phyloP scores from a whole-genome alignment of 2,329 filamentous ascomycete genomes.

The Cercospora sesami region DNA sequence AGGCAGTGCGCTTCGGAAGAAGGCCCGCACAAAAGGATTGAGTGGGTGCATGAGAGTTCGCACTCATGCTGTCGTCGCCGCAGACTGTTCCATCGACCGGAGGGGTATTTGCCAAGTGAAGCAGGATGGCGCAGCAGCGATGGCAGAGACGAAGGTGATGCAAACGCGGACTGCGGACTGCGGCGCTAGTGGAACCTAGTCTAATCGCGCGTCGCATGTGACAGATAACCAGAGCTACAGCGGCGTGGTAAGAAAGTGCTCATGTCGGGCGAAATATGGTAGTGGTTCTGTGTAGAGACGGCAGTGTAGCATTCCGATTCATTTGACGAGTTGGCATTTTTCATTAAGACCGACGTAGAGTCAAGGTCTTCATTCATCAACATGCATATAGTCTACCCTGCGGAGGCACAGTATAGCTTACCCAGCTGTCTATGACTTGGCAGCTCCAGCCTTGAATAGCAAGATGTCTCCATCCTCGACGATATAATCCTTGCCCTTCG shows the following conservation, averaged over 20 bases:
- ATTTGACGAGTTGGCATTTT: neutral
- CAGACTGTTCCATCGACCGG: neutral
- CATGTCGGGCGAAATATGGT: neutral
- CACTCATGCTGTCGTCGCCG: constrained; percentile 13
- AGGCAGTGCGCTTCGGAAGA: constrained; percentile 93
- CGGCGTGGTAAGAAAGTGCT: neutral
- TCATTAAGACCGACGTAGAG: constrained; percentile 16
- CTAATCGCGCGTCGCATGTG: constrained; percentile 7
- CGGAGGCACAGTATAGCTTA: neutral
- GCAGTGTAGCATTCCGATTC: neutral
- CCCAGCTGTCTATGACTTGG: constrained; percentile 54
- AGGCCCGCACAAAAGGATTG: constrained; percentile 97
- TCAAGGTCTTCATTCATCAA: constrained; percentile 17
- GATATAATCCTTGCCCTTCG: constrained; percentile 97
- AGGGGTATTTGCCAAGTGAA: neutral
- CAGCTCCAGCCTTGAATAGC: constrained; percentile 86
- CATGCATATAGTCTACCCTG: constrained; percentile 8
- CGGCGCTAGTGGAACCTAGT: constrained; percentile 6
- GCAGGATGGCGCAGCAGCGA: neutral
- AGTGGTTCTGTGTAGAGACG: neutral
- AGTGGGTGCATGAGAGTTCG: constrained; percentile 58
- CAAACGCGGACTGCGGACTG: neutral
- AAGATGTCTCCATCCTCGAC: constrained; percentile 80
- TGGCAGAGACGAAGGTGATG: neutral
- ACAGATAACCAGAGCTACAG: constrained; percentile 1